Evolutionary conservation across 805 yeast genomes (phyloP).

Genomic region (Torulaspora delbrueckii): DNA sequence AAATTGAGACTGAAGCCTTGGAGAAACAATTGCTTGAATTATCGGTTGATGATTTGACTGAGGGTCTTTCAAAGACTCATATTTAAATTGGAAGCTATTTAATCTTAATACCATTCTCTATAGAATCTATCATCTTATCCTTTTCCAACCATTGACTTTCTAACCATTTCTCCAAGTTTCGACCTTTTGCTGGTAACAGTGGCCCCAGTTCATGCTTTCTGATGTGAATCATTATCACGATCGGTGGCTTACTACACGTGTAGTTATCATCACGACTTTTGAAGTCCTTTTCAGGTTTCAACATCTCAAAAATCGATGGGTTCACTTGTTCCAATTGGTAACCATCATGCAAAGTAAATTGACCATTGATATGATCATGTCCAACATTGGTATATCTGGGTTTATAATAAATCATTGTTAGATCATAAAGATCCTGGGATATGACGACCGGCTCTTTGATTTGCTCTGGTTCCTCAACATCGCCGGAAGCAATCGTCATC

Average conservation of each 20-base stretch:
- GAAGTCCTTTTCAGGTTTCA: slow-evolving; percentile 13
- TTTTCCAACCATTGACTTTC: slow-evolving; percentile 70
- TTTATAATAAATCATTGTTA: slow-evolving; percentile 39
- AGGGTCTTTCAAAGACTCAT: slow-evolving; percentile 52
- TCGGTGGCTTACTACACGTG: slow-evolving; percentile 20
- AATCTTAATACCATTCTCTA: slow-evolving; percentile 35
- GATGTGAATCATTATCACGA: slow-evolving; percentile 44
- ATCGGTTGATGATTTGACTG: slow-evolving; percentile 44
- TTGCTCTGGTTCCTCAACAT: not conserved
- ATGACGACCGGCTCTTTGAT: not conserved
- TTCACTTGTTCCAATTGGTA: slow-evolving; percentile 31
- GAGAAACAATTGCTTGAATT: slow-evolving; percentile 43
- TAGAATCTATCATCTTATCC: slow-evolving; percentile 46
- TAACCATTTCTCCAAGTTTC: slow-evolving; percentile 66
- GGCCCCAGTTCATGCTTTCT: slow-evolving; percentile 41
- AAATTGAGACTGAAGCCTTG: slow-evolving; percentile 42
- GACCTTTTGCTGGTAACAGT: slow-evolving; percentile 49
- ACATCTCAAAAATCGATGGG: slow-evolving; percentile 32
- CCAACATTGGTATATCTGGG: slow-evolving; percentile 22
- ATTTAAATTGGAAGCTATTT: slow-evolving; percentile 28
- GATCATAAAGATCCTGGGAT: slow-evolving; percentile 28
- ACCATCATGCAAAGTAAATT: slow-evolving; percentile 18
- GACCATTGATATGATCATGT: slow-evolving; percentile 25
- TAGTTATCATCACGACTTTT: not conserved
- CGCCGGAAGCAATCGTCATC: slow-evolving; percentile 6